Evolutionary conservation across 1,139 yeast genomes (phyloP), one percentile per base, ranked within the genome.

Genomic region (Wickerhamiella infanticola): DNA sequence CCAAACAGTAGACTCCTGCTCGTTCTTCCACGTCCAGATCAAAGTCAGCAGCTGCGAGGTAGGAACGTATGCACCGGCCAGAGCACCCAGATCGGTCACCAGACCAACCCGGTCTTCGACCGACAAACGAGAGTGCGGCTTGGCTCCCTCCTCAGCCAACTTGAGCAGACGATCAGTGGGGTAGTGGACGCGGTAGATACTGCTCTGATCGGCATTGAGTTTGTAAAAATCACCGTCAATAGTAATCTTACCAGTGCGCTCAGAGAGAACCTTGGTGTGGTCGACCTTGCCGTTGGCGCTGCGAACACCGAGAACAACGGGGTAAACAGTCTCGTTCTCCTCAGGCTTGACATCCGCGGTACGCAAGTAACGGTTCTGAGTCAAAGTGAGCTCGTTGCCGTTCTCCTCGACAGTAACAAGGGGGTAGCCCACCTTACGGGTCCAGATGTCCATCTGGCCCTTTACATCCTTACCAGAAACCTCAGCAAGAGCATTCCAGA

Each of bases 391-490:
- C 44, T 66, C 45, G 5, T 24, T 24, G 24, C 23, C 24, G 35
- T 37, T 43, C 57, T 73, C 78, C 40, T 65, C 61, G 31, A 82
- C 90, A 45, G 76, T 68, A 43, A 85, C 67, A 18, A 84, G 72
- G n/a, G 95, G 95, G 67, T 72, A 84, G 4, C 95, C 95, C 50
- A 82, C 78, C 60, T 78, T 75, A 53, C 77, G 74, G 47, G 90
- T 83, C 95, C 95, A 85, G 45, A 75, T 69, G 53, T 77, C 74
- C 94, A 85, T 84, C 55, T 80, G 77, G 49, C 67, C 62, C 52
- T 72, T 72, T 46, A 85, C 81, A 49, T 85, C 84, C 59, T 79
- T 74, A 39, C 88, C 88, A 29, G 84, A 74, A 25, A 77, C 88
- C 47, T 77, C 79, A 37, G 80, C 67, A 46, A 84, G 68, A 18